A percentile compares a stretch with the other conserved stretches of the same genome.
Conservation (phyloP, 768 basidiomycete genomes). For the Dioszegia aurantiaca region DNA sequence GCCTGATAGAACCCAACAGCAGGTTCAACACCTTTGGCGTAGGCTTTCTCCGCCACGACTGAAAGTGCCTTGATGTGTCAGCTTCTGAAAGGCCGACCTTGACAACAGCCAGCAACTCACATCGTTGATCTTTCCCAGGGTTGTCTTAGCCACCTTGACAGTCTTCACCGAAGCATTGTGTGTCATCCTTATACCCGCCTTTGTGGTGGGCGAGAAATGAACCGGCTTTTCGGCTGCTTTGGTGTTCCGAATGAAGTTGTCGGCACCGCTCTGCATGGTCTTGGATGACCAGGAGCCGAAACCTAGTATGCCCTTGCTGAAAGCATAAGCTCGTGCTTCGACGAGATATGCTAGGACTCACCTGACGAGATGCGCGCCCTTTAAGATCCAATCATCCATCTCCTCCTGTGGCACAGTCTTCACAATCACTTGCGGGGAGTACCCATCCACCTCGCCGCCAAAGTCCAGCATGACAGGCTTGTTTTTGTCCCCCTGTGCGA, state of each 20-base stretch:
- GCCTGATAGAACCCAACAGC: conserved; percentile 15
- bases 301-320: conserved; percentile 66
- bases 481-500: conserved; percentile 52
- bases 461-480: conserved; percentile 70
- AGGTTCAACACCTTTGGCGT: conserved; percentile 24
- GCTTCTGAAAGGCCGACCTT: not conserved
- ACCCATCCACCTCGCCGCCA: conserved; percentile 55
- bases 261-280: conserved; percentile 63
- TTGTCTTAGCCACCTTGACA: conserved; percentile 65
- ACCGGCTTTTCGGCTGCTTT: conserved; percentile 59
- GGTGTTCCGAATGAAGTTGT: conserved; percentile 63
- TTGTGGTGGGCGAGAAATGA: conserved; percentile 63
- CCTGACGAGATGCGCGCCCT: conserved; percentile 65
- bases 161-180: conserved; percentile 67
- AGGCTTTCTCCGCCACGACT: conserved; percentile 34
- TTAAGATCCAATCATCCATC: conserved; percentile 64
- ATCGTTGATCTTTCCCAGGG: conserved; percentile 61
- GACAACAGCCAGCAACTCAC: conserved; percentile 27
- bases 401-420: conserved; percentile 65
- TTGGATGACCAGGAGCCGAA: conserved; percentile 65
- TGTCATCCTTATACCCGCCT: conserved; percentile 61
- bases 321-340: not conserved
- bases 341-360: conserved; percentile 48
- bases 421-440: conserved; percentile 59
- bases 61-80: conserved; percentile 30